Evolutionary conservation across 2,329 filamentous ascomycete species (phyloP).

Genomic region (Zymoseptoria ardabiliae): DNA sequence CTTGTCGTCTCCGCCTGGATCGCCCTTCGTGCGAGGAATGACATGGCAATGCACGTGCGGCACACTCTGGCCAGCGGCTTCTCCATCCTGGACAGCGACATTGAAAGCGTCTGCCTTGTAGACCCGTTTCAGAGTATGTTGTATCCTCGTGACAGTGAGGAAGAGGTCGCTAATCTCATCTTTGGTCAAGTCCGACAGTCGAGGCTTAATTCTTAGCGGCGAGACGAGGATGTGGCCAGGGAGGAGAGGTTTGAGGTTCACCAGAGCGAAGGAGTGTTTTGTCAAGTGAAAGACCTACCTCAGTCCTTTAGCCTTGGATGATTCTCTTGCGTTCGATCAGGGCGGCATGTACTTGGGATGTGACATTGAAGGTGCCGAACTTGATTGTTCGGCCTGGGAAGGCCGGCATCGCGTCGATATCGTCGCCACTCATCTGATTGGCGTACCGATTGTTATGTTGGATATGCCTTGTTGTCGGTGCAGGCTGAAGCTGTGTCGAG

Average conservation of each 20-base stretch:
- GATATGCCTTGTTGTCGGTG: neutral
- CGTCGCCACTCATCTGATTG: conserved; percentile 5
- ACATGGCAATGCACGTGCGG: conserved; percentile 90
- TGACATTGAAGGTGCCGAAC: conserved; percentile 40
- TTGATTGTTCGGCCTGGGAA: conserved; percentile 35
- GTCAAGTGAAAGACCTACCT: conserved; percentile 79
- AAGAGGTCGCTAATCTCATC: conserved; percentile 80
- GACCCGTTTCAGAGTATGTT: conserved; percentile 62
- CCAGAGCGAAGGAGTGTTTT: conserved; percentile 72
- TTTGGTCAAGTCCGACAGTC: conserved; percentile 65
- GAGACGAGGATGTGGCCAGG: conserved; percentile 91
- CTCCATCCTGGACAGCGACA: conserved; percentile 89
- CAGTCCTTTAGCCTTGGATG: conserved; percentile 9
- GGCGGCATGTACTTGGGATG: conserved; percentile 33
- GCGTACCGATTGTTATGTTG: neutral
- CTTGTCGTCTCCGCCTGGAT: conserved; percentile 59
- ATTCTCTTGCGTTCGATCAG: conserved; percentile 2
- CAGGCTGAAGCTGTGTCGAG: neutral
- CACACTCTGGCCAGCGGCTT: conserved; percentile 86
- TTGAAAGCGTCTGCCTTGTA: conserved; percentile 71
- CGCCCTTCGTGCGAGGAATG: conserved; percentile 61
- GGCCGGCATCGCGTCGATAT: conserved; percentile 18
- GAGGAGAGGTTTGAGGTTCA: conserved; percentile 91
- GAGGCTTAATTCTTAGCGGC: conserved; percentile 57
- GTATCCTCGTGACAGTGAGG: conserved; percentile 64